Base-by-base conservation (phyloP, 2,329 filamentous ascomycete species). In the Xylariales sp. region DNA sequence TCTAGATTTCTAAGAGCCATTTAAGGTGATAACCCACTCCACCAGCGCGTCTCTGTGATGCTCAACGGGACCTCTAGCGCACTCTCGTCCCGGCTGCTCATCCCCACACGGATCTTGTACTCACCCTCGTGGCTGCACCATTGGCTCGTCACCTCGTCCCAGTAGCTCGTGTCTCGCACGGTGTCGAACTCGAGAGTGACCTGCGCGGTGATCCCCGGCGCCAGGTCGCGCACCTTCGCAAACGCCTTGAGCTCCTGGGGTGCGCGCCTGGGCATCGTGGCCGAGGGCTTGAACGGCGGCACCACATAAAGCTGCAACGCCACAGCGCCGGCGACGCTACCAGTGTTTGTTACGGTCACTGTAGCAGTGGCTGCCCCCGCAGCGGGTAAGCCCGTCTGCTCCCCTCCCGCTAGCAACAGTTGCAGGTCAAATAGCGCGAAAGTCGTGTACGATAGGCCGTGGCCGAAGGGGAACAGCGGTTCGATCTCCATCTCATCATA, bases 391-490 rank as follows among this genome's bases (percentile, higher is more conserved):
- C 34, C n/a, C 14, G 7, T 5, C 19, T 39, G 21, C 5, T 33
- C 14, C 10, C n/a, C 16, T 20, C 37, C 37, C 15, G 63, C 52
- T 78, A 85, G 66, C 56, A 84, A 87, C 0, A 83, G 81, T 53
- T 37, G 36, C 0, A 78, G 51, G 2, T 48, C 46, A 2, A 62
- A 61, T 65, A 88, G 88, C 37, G 75, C 60, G 57, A 90, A 93
- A 1, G 63, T 73, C 0, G 86, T 87, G 65, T 91, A 94, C 33
- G 81, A 85, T 2, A 95, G 73, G 0, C 89, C 89, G 44, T 80
- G 88, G 0, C 90, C 89, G 53, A 95, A 95, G 32, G 86, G 83
- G 55, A 81, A 95, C 1, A 83, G 82, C 2, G 89, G 88, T 5
- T 69, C 69, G 43, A 91, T 82, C 39, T 72, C 69, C 34, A 82